These are phyloP conservation scores for Pharus latifolius DNA, from an alignment of 176 grass and related monocot genomes.

Conservation along the genomic window DNA sequence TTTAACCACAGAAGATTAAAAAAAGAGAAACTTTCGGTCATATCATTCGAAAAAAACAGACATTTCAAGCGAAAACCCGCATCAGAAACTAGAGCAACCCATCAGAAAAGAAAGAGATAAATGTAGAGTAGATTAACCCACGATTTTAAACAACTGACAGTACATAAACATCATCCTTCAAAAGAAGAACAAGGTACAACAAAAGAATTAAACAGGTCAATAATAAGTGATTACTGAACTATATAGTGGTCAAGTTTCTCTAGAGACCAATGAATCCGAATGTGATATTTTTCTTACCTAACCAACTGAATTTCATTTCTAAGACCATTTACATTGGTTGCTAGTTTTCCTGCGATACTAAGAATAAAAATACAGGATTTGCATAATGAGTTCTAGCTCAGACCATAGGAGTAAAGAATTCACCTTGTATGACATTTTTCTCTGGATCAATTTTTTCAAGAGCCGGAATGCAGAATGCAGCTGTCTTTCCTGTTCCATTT, in stretches of 20 bases:
- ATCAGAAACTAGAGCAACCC: no score
- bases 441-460: conserved; percentile 74
- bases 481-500: conserved; percentile 72
- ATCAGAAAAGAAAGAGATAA: no score
- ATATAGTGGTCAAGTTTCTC: not conserved
- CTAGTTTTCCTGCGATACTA: no score
- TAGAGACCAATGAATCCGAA: no score
- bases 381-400: not conserved
- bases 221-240: not conserved
- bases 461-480: conserved; percentile 65
- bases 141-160: not conserved
- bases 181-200: not conserved
- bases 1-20: not conserved
- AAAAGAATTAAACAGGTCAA: not conserved
- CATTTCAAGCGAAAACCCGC: no score
- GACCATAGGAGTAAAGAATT: not conserved
- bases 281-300: not conserved
- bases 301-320: not conserved
- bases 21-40: not conserved
- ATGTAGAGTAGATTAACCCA: no score
- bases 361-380: no score
- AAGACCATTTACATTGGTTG: not conserved
- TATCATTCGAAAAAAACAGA: no score
- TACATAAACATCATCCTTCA: not conserved
- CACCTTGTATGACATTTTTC: conserved; percentile 49